These are phyloP conservation scores for Sporodiniella umbellata DNA, from an alignment of 371 early-diverging fungal species.

Conservation along the genomic window DNA sequence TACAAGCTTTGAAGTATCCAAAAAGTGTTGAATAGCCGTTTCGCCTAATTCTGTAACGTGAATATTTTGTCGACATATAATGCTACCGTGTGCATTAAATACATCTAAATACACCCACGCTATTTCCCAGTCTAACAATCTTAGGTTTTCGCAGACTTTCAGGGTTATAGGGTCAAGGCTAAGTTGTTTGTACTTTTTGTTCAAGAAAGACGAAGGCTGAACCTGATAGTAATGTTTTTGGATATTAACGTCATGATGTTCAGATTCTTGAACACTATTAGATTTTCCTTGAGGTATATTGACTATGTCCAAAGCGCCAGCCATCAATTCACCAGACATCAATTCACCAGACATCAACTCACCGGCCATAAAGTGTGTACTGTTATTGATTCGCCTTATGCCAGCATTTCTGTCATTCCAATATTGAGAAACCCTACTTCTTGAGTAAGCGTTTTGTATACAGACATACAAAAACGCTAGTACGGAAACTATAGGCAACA, in stretches of 20 bases:
- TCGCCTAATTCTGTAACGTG: conserved; percentile 26
- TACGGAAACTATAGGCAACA: conserved; percentile 7
- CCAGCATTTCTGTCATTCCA: neutral
- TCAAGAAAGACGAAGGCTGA: conserved; percentile 7
- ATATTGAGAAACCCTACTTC: conserved; percentile 19
- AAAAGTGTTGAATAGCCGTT: conserved; percentile 47
- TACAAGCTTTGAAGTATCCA: conserved; percentile 26
- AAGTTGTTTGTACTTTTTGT: conserved; percentile 5
- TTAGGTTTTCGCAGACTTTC: conserved; percentile 29
- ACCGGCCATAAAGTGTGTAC: conserved; percentile 5
- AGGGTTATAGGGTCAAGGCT: conserved; percentile 7
- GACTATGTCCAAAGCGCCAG: conserved; percentile 15
- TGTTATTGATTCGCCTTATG: neutral
- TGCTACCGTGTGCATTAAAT: conserved; percentile 59
- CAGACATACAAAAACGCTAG: too few relatives aligned
- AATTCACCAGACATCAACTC: conserved; percentile 9
- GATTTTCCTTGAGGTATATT: conserved; percentile 8
- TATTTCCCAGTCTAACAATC: conserved; percentile 46
- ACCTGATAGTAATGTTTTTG: conserved; percentile 1
- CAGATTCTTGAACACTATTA: neutral
- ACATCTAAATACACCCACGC: conserved; percentile 40
- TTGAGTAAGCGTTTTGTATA: conserved; percentile 33
- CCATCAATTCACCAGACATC: conserved; percentile 7
- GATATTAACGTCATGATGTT: neutral
- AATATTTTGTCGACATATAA: conserved; percentile 44